phyloP scores from a whole-genome alignment of 108 stramenopile species.

The Skeletonema tropicum region DNA sequence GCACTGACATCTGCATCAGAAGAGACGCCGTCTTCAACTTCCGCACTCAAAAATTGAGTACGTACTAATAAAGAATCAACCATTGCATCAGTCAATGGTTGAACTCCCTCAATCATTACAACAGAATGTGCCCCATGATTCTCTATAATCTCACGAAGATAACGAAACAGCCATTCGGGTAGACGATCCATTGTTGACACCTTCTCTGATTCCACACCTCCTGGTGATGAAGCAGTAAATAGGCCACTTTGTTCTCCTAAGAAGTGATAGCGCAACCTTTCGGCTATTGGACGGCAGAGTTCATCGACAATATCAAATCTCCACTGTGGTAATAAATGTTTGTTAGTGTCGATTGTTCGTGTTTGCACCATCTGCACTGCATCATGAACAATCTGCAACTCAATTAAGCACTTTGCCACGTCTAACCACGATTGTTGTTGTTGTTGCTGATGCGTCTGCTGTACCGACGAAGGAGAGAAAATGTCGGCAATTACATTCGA shows the following conservation, averaged over 20 bases:
- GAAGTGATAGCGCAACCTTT: constrained; percentile 71
- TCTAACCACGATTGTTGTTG: constrained; percentile 7
- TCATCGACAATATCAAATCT: constrained; percentile 51
- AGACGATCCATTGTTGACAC: constrained; percentile 60
- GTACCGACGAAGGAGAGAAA: background rate
- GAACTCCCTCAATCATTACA: constrained; percentile 21
- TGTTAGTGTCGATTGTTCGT: background rate
- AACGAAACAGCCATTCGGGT: constrained; percentile 80
- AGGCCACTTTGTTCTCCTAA: constrained; percentile 53
- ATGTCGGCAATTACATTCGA: constrained; percentile 9
- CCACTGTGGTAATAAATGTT: constrained; percentile 11
- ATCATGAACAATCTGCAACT: constrained; percentile 43
- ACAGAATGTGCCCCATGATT: constrained; percentile 35
- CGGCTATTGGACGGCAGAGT: constrained; percentile 55
- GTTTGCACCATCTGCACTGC: constrained; percentile 17
- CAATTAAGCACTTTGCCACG: constrained; percentile 26
- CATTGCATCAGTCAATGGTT: constrained; percentile 35
- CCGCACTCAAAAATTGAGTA: background rate
- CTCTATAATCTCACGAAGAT: constrained; percentile 61
- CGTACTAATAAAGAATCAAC: constrained; percentile 28
- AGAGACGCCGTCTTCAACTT: background rate
- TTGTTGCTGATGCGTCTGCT: background rate
- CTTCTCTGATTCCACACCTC: background rate
- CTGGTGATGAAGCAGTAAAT: constrained; percentile 30
- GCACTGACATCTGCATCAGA: background rate